Conservation (phyloP, 163 green algal species). For the Dunaliella salina region DNA sequence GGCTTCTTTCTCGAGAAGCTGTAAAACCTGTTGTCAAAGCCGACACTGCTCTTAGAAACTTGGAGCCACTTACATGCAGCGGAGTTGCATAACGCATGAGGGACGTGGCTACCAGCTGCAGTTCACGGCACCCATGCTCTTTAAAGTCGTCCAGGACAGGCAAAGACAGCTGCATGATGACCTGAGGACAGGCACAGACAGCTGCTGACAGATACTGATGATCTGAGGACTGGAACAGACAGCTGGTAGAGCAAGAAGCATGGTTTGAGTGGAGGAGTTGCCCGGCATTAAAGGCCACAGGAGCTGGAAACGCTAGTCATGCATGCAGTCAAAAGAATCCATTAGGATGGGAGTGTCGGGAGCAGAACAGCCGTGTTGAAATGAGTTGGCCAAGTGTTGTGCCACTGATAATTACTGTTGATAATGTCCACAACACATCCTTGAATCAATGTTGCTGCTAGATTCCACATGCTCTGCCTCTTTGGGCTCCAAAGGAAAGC, state of each 20-base stretch:
- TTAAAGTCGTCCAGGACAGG: slow-evolving; percentile 7
- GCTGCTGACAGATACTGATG: neutral
- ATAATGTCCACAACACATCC: too few relatives aligned
- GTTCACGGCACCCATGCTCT: neutral
- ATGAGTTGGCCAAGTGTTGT: too few relatives aligned
- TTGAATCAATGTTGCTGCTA: too few relatives aligned
- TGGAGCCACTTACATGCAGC: neutral
- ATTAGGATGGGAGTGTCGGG: too few relatives aligned
- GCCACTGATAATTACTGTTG: too few relatives aligned
- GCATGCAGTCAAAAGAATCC: neutral
- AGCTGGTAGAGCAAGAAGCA: neutral
- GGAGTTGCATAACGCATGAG: neutral
- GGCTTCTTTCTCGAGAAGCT: neutral
- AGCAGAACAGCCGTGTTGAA: too few relatives aligned
- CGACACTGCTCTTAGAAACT: neutral
- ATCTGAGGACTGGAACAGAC: neutral
- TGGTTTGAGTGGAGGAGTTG: neutral
- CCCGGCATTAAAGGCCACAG: neutral
- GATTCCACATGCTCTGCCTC: too few relatives aligned
- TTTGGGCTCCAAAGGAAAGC: too few relatives aligned
- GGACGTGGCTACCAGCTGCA: neutral
- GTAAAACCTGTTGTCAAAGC: neutral
- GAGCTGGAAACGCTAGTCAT: neutral
- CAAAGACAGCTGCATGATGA: neutral
- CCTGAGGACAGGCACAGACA: neutral